Conservation (phyloP, 768 basidiomycete genomes). For the Podaxis carcinomalis region DNA sequence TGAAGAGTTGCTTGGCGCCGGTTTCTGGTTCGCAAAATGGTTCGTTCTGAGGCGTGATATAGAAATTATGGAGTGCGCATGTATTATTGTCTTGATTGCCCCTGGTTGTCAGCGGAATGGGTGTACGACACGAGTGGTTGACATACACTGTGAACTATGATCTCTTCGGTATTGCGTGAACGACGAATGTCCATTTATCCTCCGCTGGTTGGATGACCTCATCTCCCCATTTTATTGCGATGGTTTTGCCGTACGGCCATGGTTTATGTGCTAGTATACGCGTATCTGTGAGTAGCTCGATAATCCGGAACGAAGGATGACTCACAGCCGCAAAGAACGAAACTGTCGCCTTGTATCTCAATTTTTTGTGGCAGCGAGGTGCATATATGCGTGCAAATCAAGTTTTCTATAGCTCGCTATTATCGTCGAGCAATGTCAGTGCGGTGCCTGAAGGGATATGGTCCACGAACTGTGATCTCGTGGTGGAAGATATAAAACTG, state of each 20-base stretch:
- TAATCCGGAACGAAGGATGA: background rate
- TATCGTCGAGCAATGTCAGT: background rate
- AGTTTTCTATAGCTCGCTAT: conserved; percentile 30
- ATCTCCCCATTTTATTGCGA: conserved; percentile 28
- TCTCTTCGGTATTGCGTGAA: background rate
- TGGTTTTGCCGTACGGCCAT: conserved; percentile 26
- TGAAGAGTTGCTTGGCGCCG: conserved; percentile 30
- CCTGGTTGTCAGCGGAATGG: background rate
- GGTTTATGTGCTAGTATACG: conserved; percentile 20
- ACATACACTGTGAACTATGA: too few species aligned
- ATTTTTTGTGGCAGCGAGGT: conserved; percentile 24
- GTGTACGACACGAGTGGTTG: background rate
- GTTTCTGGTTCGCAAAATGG: conserved; percentile 23
- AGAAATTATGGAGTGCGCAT: background rate
- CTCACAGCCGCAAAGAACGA: conserved; percentile 27
- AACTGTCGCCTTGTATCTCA: conserved; percentile 26
- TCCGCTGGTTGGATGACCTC: conserved; percentile 18
- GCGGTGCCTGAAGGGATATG: background rate
- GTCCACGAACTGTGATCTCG: conserved; percentile 30
- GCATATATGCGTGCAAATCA: conserved; percentile 26
- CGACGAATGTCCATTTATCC: conserved; percentile 31
- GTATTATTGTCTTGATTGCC: background rate
- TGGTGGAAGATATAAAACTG: conserved; percentile 26
- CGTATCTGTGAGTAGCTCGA: background rate
- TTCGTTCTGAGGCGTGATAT: background rate